A percentile compares a stretch with the other conserved stretches of the same genome.
phyloP scores from a whole-genome alignment of 371 early-diverging fungal species.

The Mortierella sp. region DNA sequence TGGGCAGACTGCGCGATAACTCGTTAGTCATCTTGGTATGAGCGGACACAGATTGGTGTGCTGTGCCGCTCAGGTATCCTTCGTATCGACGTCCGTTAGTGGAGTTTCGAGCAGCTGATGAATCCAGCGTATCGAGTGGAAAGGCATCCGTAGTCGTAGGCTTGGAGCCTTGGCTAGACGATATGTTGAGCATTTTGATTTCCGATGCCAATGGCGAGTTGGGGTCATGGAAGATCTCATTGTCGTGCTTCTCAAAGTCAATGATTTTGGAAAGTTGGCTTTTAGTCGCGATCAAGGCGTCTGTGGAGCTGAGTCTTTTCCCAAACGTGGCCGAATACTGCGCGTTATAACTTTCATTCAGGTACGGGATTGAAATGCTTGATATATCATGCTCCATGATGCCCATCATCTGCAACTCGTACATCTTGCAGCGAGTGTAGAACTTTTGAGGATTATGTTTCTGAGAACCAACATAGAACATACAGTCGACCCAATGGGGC shows the following conservation, averaged over 20 bases:
- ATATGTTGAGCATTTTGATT: constrained; percentile 34
- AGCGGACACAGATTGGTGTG: constrained; percentile 27
- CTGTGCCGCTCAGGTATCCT: constrained; percentile 27
- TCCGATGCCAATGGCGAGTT: constrained; percentile 38
- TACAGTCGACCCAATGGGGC: constrained; percentile 95
- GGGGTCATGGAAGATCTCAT: constrained; percentile 58
- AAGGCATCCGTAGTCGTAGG: constrained; percentile 32
- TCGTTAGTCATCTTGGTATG: constrained; percentile 35
- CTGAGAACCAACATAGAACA: constrained; percentile 82
- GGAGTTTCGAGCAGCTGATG: not conserved
- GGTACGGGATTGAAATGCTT: constrained; percentile 69
- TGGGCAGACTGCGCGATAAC: constrained; percentile 47
- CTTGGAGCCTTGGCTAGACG: constrained; percentile 8
- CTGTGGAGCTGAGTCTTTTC: constrained; percentile 35
- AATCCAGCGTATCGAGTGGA: constrained; percentile 34
- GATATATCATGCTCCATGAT: constrained; percentile 78
- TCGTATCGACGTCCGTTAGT: constrained; percentile 33
- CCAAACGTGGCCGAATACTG: constrained; percentile 35
- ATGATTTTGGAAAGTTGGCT: constrained; percentile 26
- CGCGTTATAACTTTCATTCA: constrained; percentile 56
- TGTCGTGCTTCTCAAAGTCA: constrained; percentile 70
- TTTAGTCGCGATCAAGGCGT: constrained; percentile 23
- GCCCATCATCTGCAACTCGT: constrained; percentile 87
- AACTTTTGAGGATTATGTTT: constrained; percentile 69
- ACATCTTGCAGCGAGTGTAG: constrained; percentile 83